Base-by-base conservation (phyloP, 345 rosid genomes). In the Salix purpurea region DNA sequence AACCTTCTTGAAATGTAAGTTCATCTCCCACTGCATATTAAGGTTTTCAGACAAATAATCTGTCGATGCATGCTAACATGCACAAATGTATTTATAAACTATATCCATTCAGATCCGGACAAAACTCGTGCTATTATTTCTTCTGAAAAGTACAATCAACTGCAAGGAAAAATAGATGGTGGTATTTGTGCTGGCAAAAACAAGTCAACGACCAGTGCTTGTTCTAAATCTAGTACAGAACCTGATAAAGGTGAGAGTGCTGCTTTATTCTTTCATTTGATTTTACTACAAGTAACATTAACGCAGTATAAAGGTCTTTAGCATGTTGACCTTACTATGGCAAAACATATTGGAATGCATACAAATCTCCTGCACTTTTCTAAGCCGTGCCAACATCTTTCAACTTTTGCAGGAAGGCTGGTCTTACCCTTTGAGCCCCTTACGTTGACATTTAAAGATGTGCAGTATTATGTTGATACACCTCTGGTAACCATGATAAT, bases 51-150 rank as follows among this genome's bases (percentile, higher is more conserved):
- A 26, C 44, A 40, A 24, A 0, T 40, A 70, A 24, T 26, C 16
- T 15, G 19, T n/a, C 5, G 40, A 48, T 54, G 75, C 50, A 16
- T 9, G 13, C 18, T 19, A 6, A 50, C 18, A 34, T 34, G 36
- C 36, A 68, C 73, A 28, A 37, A 28, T 46, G 16, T 66, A 24
- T 44, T 40, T 42, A 58, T 32, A 40, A 40, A 40, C 70, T 46
- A 7, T 56, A 19, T 32, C 66, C 69, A 52, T 79, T 70, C 90
- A 92, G 97, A 97, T 84, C 94, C 94, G 24, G 89, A 87, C 76
- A 80, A 86, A 60, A 88, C 97, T 46, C 88, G 83, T 40, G 87
- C 92, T 68, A 85, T 94, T 85, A 87, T 91, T 81, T 90, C 97
- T 1, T 79, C 75, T 58, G 92, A 92, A 42, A 90, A 81, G 72